These are phyloP conservation scores for Meira miltonrushii DNA, from an alignment of 1,284 basidiomycete species.

Conservation along the genomic window DNA sequence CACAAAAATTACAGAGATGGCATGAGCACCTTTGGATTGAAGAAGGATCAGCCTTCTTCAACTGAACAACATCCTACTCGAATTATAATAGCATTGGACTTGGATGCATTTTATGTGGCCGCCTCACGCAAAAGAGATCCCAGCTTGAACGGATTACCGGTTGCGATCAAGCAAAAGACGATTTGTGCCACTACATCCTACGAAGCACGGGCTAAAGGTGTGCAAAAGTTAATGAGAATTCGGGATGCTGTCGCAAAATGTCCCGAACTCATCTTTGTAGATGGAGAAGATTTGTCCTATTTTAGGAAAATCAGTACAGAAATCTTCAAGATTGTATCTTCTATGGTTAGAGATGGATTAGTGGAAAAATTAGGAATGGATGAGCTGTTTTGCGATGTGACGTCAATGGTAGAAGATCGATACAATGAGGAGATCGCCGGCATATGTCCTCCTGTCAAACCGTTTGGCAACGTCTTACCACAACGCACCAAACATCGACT, in stretches of 20 bases:
- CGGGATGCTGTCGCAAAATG: slow-evolving; percentile 45
- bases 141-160: slow-evolving; percentile 46
- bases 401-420: slow-evolving; percentile 39
- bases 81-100: slow-evolving; percentile 17
- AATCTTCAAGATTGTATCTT: slow-evolving; percentile 45
- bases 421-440: background rate
- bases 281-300: slow-evolving; percentile 53
- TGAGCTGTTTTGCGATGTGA: slow-evolving; percentile 53
- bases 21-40: too few species aligned
- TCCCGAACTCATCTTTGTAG: slow-evolving; percentile 52
- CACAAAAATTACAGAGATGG: too few species aligned
- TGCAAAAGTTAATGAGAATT: slow-evolving; percentile 50
- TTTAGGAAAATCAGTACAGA: slow-evolving; percentile 46
- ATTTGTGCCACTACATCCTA: slow-evolving; percentile 54
- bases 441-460: background rate
- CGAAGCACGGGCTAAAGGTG: slow-evolving; percentile 52
- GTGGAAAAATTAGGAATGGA: slow-evolving; percentile 55
- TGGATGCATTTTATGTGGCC: slow-evolving; percentile 49
- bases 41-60: too few species aligned
- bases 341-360: slow-evolving; percentile 30
- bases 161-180: slow-evolving; percentile 54
- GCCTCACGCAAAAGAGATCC: slow-evolving; percentile 52
- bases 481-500: background rate
- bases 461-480: background rate
- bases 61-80: background rate